Percentiles rank a stretch among this genome's conserved stretches.
Conservation (phyloP, 2,329 filamentous ascomycete genomes). For the Xylariaceae sp. region DNA sequence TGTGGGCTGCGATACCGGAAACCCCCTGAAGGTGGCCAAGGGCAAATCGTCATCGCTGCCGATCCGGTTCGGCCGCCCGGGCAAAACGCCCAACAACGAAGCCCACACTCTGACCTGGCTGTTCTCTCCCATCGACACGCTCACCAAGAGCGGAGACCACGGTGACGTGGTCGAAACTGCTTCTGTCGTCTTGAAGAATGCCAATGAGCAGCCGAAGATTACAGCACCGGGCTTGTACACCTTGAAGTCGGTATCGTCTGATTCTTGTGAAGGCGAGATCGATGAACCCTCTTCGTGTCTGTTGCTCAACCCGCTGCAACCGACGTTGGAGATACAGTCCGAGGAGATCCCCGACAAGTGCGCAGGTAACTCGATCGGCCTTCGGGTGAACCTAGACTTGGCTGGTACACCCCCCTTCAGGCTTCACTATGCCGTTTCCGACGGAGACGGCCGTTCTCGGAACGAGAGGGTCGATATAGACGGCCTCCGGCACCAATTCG, state of each 20-base stretch:
- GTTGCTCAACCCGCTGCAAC: slow-evolving; percentile 83
- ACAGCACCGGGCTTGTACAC: slow-evolving; percentile 80
- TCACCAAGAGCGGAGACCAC: slow-evolving; percentile 64
- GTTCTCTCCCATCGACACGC: slow-evolving; percentile 67
- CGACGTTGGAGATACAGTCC: slow-evolving; percentile 62
- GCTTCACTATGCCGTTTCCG: slow-evolving; percentile 68
- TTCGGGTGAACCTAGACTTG: slow-evolving; percentile 81
- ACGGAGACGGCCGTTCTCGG: slow-evolving; percentile 47
- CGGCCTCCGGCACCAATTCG: slow-evolving; percentile 75
- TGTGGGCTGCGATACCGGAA: slow-evolving; percentile 67
- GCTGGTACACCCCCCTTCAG: slow-evolving; percentile 87
- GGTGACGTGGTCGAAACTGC: slow-evolving; percentile 50
- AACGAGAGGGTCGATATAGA: slow-evolving; percentile 50
- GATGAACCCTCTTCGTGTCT: slow-evolving; percentile 92
- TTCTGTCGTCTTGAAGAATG: slow-evolving; percentile 52
- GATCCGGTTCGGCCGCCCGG: slow-evolving; percentile 59
- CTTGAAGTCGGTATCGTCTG: slow-evolving; percentile 69
- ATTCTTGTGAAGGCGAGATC: slow-evolving; percentile 79
- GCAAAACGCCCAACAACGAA: slow-evolving; percentile 50
- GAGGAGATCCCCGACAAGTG: slow-evolving; percentile 92
- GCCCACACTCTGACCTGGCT: slow-evolving; percentile 71
- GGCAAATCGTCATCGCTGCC: slow-evolving; percentile 63
- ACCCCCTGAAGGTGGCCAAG: slow-evolving; percentile 75
- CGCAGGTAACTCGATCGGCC: slow-evolving; percentile 84
- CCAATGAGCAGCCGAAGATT: slow-evolving; percentile 59